Conservation (phyloP, 1,284 basidiomycete genomes). For the Ustilago sp. region DNA sequence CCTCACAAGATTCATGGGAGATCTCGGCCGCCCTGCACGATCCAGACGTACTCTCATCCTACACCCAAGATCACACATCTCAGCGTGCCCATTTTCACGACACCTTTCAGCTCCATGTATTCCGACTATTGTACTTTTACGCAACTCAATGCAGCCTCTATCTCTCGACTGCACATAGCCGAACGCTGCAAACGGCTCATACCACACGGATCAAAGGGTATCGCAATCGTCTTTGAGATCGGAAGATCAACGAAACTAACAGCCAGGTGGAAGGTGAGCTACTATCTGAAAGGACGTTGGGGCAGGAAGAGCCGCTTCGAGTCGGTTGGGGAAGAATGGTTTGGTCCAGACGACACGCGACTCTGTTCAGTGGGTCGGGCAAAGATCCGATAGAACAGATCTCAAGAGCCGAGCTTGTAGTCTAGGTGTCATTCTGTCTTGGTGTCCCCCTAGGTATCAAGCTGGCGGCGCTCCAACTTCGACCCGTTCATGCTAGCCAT, state of each 20-base stretch:
- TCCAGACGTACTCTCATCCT: background rate
- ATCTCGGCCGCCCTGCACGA: background rate
- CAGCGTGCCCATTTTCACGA: background rate
- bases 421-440: too few relatives aligned
- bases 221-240: background rate
- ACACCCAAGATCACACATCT: background rate
- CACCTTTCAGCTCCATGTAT: slow-evolving; percentile 11
- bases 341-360: too few relatives aligned
- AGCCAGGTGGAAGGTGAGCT: too few relatives aligned
- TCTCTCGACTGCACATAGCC: background rate
- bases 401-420: too few relatives aligned
- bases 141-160: slow-evolving; percentile 8
- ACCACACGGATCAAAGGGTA: background rate
- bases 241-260: background rate
- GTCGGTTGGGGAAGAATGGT: too few relatives aligned
- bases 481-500: background rate
- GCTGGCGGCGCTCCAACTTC: background rate
- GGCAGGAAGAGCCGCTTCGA: too few relatives aligned
- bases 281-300: too few relatives aligned
- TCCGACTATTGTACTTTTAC: slow-evolving; percentile 29
- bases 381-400: too few relatives aligned
- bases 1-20: too few relatives aligned
- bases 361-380: too few relatives aligned
- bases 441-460: too few relatives aligned
- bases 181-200: background rate